Base-by-base conservation (phyloP, 1,284 basidiomycete species). In the Flammula alnicola region DNA sequence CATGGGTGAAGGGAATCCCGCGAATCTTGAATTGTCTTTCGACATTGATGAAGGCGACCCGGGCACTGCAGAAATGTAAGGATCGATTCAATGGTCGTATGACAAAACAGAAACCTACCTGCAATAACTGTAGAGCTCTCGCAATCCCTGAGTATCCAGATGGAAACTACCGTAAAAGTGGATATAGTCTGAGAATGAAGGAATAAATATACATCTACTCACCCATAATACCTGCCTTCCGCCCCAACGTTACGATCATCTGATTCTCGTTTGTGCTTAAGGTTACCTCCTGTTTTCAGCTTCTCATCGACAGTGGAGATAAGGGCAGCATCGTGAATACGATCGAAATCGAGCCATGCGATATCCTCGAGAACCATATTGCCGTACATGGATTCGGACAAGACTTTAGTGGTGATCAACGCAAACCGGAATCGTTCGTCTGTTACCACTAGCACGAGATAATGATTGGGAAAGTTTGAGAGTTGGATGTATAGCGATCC, bases 11-110 rank as follows among this genome's bases (percentile, higher is more conserved):
- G 0, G 89, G 85, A 49, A 97, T 93, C 10, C 78, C 79, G 12
- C 90, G 86, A 26, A 82, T 69, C 65, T 93, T 93, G 63, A 98
- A 83, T 67, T 96, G 94, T 48, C 84, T 78, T 66, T 97, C 93
- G 45, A 98, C 84, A 59, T 87, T 91, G 53, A 84, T 87, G 64
- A 93, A 92, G 12, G 92, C 87, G n/a, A 95, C 90, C 6, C 94
- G 86, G 7, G 93, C 94, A 61, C 92, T 94, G 59, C 17, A 25
- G 16, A 12, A 38, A 20, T 14, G 5, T 25, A 16, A 9, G 16
- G 14, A 25, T 26, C n/a, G 9, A 12, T 17, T 10, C 5, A 4
- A 20, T 5, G 11, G 17, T 17, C 16, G 25, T 14, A 17, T n/a
- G 14, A 6, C 20, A 6, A 26, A 14, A 16, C 5, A 1, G 17